These are phyloP conservation scores for Zygotorulaspora danielsina DNA, from an alignment of 805 yeast genomes.

Conservation along the genomic window DNA sequence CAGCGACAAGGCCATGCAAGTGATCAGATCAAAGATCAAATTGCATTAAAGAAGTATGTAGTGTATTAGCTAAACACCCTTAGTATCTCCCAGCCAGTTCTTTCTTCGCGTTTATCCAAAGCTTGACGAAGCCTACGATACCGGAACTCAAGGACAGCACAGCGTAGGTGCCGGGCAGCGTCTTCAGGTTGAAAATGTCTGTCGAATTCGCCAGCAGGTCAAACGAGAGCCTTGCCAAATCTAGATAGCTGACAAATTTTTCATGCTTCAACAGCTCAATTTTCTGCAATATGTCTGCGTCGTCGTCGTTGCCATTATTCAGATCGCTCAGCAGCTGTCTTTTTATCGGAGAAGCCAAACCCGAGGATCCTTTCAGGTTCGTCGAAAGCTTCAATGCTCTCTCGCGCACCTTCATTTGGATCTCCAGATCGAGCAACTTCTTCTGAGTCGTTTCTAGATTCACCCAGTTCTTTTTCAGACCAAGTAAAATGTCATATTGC, in stretches of 20 bases:
- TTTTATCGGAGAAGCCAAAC: constrained; percentile 40
- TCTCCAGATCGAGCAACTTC: constrained; percentile 49
- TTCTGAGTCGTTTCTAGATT: constrained; percentile 42
- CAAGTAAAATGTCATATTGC: constrained; percentile 60
- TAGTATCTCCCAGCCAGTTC: constrained; percentile 9
- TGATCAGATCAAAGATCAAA: too few species aligned
- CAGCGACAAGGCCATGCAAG: too few species aligned
- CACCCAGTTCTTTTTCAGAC: constrained; percentile 48
- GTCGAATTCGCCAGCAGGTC: constrained; percentile 48
- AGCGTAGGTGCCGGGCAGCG: constrained; percentile 32
- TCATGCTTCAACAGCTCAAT: constrained; percentile 36
- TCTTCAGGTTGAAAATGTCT: constrained; percentile 41
- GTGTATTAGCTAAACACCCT: too few species aligned
- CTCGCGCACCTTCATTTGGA: constrained; percentile 56
- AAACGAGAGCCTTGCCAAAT: constrained; percentile 40
- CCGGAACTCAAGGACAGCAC: constrained; percentile 33
- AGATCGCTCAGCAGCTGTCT: constrained; percentile 32
- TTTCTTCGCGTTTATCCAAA: constrained; percentile 29
- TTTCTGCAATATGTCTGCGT: constrained; percentile 25
- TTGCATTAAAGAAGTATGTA: too few species aligned
- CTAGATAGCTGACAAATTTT: constrained; percentile 38
- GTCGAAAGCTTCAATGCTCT: constrained; percentile 23
- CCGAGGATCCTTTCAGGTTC: constrained; percentile 32
- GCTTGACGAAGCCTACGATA: constrained; percentile 27
- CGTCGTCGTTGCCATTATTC: constrained; percentile 13